phyloP scores from a whole-genome alignment of 106 monocot species.

The Triglochin maritima region DNA sequence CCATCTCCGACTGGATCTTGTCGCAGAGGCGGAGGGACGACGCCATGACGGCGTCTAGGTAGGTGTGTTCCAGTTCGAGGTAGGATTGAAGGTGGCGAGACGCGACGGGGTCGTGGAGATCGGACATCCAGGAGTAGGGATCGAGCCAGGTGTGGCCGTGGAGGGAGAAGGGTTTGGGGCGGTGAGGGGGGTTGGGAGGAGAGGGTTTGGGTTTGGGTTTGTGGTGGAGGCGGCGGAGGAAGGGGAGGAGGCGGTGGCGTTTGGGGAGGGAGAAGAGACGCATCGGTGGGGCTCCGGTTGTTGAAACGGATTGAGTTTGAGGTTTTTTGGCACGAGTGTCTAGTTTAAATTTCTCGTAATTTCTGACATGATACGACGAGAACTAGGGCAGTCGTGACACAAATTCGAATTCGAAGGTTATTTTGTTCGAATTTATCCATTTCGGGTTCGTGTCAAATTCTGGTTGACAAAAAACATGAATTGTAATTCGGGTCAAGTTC shows the following conservation, averaged over 20 bases:
- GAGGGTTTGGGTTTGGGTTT: background rate
- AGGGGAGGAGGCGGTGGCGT: background rate
- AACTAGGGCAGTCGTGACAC: no score
- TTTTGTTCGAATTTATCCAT: no score
- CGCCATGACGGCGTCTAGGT: constrained; percentile 70
- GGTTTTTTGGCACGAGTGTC: background rate
- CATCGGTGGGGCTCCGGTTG: background rate
- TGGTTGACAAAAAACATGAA: no score
- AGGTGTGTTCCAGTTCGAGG: constrained; percentile 90
- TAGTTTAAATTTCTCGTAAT: no score
- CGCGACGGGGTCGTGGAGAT: constrained; percentile 58
- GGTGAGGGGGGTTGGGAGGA: constrained; percentile 57
- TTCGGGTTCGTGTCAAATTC: no score
- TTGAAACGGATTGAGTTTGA: background rate
- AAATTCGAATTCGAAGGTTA: no score
- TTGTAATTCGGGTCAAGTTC: no score
- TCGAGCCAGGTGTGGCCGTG: constrained; percentile 75
- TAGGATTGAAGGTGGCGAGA: constrained; percentile 93
- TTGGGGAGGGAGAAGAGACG: constrained; percentile 2
- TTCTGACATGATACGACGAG: no score
- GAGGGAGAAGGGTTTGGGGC: constrained; percentile 51
- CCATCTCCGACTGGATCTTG: constrained; percentile 95
- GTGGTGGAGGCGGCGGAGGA: background rate
- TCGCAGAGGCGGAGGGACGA: constrained; percentile 51
- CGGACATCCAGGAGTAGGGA: constrained; percentile 90